phyloP scores from a whole-genome alignment of 805 yeast genomes.

The Wickerhamiella siamensis region DNA sequence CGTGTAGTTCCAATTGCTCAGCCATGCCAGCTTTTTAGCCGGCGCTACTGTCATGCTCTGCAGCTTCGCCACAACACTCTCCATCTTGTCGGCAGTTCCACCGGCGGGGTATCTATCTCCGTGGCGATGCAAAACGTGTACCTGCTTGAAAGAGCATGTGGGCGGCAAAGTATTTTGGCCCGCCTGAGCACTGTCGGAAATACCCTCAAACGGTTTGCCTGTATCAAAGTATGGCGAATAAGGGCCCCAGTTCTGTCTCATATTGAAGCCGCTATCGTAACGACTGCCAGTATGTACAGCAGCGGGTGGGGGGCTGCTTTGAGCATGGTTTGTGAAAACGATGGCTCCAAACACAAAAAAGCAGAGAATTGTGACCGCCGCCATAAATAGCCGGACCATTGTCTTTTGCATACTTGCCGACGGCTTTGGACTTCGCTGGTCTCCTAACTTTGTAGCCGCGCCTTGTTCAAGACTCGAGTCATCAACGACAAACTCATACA shows the following conservation, averaged over 20 bases:
- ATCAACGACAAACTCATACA: slow-evolving; percentile 7
- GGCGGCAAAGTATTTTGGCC: slow-evolving; percentile 23
- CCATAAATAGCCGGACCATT: slow-evolving; percentile 4
- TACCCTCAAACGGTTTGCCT: slow-evolving; percentile 25
- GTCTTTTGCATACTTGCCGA: not conserved
- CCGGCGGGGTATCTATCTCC: slow-evolving; percentile 62
- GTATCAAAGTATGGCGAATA: slow-evolving; percentile 28
- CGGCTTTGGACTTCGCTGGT: not conserved
- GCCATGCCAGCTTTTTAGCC: slow-evolving; percentile 21
- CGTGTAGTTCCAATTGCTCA: slow-evolving; percentile 23
- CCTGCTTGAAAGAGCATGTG: slow-evolving; percentile 46
- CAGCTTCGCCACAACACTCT: slow-evolving; percentile 24
- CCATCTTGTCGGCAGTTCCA: slow-evolving; percentile 29
- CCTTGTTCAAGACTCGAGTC: slow-evolving; percentile 1
- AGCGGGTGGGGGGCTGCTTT: slow-evolving; percentile 15
- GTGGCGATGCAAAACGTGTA: slow-evolving; percentile 59
- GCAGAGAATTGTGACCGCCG: slow-evolving; percentile 3
- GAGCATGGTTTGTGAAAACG: slow-evolving; percentile 3
- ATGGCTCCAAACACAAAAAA: slow-evolving; percentile 6
- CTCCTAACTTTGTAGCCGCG: not conserved
- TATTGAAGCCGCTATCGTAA: slow-evolving; percentile 25
- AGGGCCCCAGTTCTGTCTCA: slow-evolving; percentile 30
- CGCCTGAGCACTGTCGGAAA: slow-evolving; percentile 18
- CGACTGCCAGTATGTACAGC: slow-evolving; percentile 28
- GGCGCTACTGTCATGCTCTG: slow-evolving; percentile 17